Evolutionary conservation across 83 land plant genomes (phyloP).

Genomic region (Diphasiastrum complanatum): DNA sequence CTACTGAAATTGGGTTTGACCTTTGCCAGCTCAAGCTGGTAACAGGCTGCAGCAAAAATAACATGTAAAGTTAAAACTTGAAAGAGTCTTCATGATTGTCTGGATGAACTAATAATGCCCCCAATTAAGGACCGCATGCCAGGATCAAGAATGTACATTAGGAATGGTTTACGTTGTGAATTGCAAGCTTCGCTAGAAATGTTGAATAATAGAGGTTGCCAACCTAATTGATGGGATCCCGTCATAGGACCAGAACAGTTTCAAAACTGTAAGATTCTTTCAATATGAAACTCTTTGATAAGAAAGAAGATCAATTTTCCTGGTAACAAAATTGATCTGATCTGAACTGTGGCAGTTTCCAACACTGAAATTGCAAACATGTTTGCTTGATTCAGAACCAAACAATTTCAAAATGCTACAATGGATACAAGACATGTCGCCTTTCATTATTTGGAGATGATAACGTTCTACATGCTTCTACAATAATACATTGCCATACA

Average conservation of each 20-base stretch:
- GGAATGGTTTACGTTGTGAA: neutral
- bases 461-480: neutral
- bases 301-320: no score
- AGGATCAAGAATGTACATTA: neutral
- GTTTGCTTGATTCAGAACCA: no score
- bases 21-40: conserved; percentile 16
- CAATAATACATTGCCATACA: neutral
- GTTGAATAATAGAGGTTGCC: no score
- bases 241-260: no score
- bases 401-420: neutral
- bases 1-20: conserved; percentile 7
- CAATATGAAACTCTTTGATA: no score
- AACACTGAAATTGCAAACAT: no score
- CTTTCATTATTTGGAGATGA: neutral
- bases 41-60: conserved; percentile 4
- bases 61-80: neutral
- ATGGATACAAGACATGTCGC: neutral
- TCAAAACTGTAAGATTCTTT: no score
- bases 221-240: no score
- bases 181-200: no score
- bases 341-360: no score
- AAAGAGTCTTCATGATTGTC: neutral
- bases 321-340: no score
- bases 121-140: neutral
- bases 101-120: neutral